These are phyloP conservation scores for Rhizoctonia solani DNA, from an alignment of 1,284 basidiomycete genomes.

Conservation along the genomic window DNA sequence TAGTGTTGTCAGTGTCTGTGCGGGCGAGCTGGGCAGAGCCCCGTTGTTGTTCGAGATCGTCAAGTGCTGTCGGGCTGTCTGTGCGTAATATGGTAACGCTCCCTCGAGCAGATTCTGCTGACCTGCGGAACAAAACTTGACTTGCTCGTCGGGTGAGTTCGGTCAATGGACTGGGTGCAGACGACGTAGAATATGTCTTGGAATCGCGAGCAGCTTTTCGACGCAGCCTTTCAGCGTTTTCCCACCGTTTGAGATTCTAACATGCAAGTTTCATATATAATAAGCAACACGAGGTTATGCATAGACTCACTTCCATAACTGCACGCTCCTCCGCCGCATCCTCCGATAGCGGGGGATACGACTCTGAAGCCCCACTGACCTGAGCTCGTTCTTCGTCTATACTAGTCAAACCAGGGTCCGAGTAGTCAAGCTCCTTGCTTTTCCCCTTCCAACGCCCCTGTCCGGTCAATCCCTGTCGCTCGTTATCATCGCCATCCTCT, in stretches of 20 bases:
- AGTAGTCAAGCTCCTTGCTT: constrained; percentile 11
- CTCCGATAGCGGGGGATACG: constrained; percentile 27
- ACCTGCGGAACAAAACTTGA: constrained; percentile 19
- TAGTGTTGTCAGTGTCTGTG: constrained; percentile 3
- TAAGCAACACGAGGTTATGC: constrained; percentile 5
- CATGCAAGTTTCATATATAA: neutral
- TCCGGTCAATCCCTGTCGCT: neutral
- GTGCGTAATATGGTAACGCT: constrained; percentile 1
- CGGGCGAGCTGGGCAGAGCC: constrained; percentile 1
- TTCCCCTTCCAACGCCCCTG: constrained; percentile 23
- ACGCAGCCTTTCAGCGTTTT: constrained; percentile 19
- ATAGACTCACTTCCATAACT: constrained; percentile 14
- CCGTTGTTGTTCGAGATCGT: constrained; percentile 27
- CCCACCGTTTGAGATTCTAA: constrained; percentile 33
- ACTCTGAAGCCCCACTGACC: neutral
- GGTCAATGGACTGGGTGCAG: constrained; percentile 8
- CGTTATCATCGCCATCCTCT: neutral
- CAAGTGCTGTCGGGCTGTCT: constrained; percentile 18
- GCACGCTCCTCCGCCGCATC: constrained; percentile 27
- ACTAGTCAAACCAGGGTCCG: neutral
- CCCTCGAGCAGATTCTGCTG: neutral
- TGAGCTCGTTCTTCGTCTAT: neutral
- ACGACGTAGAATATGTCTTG: constrained; percentile 14
- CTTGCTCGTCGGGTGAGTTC: constrained; percentile 21
- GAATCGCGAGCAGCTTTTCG: constrained; percentile 32